Evolutionary conservation across 108 stramenopile genomes (phyloP), one percentile per base, ranked within the genome.

Genomic region (Cylindrotheca fusiformis): DNA sequence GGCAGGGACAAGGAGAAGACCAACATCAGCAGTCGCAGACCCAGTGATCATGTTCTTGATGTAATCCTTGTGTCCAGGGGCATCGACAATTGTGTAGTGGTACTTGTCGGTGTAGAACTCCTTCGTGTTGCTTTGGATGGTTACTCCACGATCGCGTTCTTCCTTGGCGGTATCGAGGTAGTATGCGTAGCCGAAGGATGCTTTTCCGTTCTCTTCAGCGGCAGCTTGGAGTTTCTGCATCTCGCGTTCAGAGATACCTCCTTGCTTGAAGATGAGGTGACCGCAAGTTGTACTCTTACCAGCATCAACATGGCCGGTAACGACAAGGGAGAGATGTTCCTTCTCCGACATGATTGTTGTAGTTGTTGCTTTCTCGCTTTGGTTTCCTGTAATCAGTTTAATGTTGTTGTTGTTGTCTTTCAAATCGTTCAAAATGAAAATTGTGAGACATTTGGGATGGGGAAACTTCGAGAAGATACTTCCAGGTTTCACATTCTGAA

Each of bases 41-140:
- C 83, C 83, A 41, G 83, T 84, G 33, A 84, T 84, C 83, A 84
- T 84, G 67, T 84, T 84, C 74, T 84, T 84, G 69, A 84, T 84
- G 83, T 84, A 84, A 78, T 84, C 83, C 83, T 80, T 84, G 83
- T 84, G 83, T 4, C 83, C 83, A 4, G 83, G 83, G 30, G 83
- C 83, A 71, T 84, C 83, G 53, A 84, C 83, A 68, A 84, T 78
- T 29, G 79, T 84, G 76, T 84, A 84, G 67, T 84, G 83, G 79
- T 80, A 80, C 69, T 78, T 84, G 1, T 84, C 83, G 59, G 83
- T 84, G 76, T 73, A 84, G 66, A 84, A 80, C 67, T 84, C 83
- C 77, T 84, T 84, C 66, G 83, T 84, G 77, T 80, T 84, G 60
- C 72, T 80, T 63, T 84, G 79, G 49, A 84, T 84, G 62, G 83